Base-by-base conservation (phyloP, 257 asterid genomes). In the Phtheirospermum japonicum region DNA sequence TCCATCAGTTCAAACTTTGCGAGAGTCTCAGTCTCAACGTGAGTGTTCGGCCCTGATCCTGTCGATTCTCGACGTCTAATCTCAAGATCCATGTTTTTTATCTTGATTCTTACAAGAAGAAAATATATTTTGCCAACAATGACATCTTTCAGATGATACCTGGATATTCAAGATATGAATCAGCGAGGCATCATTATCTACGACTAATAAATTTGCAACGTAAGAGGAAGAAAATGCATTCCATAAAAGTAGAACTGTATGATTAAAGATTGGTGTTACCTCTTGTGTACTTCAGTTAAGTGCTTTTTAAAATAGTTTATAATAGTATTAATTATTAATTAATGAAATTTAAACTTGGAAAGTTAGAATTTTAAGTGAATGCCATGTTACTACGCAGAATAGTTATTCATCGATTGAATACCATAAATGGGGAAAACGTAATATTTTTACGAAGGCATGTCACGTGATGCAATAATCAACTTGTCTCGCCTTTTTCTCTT, bases 1-100 rank as follows among this genome's bases (percentile, higher is more conserved):
- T 92, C 99, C 97, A 89, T 92, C 61, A 92, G 82, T 80, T 92
- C 99, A 75, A 83, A 92, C 81, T 89, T 92, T 58, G 97, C 99
- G 45, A 92, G 94, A 12, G 99, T 92, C 80, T 92, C 97, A 7
- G 96, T 92, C 82, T 92, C 99, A 16, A 92, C 96, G 75, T 92
- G 99, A 50, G 97, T 89, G 75, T 87, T 89, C 20, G 96, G 68
- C 63, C 97, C 96, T 45, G 96, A 89, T 9, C 99, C 97, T 40
- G 99, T 92, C 23, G 97, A 89, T 75, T 92, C 99, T 60, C 99
- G 67, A 60, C 99, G 89, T 50, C 99, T 77, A 75, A 92, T 86
- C 80, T 92, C 97, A 53, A 92, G 94, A 78, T 92, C 97, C 99
- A 89, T 92, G 64, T 92, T 92, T 65, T 92, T 92, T 68, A 92